Evolutionary conservation across 2,329 filamentous ascomycete genomes (phyloP).

Genomic region (Emmonsiellopsis sp.): DNA sequence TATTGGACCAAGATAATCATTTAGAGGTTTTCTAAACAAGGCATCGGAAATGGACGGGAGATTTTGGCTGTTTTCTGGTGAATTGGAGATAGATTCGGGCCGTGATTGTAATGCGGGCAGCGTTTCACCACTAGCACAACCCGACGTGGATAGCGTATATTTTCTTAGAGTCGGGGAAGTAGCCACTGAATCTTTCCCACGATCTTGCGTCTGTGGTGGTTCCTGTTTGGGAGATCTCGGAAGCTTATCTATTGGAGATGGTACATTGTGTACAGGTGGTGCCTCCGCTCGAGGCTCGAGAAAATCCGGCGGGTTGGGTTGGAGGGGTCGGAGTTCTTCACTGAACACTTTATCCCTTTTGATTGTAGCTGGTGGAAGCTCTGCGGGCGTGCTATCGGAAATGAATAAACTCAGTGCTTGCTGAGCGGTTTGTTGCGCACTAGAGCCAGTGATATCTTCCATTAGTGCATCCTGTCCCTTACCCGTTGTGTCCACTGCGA

Average conservation of each 20-base stretch:
- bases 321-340: not conserved
- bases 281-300: not conserved
- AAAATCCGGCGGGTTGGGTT: not conserved
- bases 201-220: constrained; percentile 1
- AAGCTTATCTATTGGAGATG: not conserved
- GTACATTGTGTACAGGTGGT: not conserved
- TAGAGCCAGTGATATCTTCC: not conserved
- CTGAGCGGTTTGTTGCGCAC: constrained; percentile 2
- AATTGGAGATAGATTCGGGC: constrained; percentile 22
- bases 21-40: constrained; percentile 21
- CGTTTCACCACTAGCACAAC: constrained; percentile 21
- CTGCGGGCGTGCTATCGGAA: not conserved
- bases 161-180: constrained; percentile 22
- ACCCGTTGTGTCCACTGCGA: not conserved
- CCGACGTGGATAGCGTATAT: constrained; percentile 24
- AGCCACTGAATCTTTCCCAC: constrained; percentile 15
- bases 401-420: not conserved
- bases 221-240: constrained; percentile 1
- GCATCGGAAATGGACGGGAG: constrained; percentile 34
- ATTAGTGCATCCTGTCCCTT: not conserved
- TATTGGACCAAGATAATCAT: constrained; percentile 17
- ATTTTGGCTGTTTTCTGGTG: constrained; percentile 21
- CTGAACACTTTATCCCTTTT: not conserved
- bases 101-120: constrained; percentile 32
- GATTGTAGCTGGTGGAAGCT: not conserved